A percentile compares a stretch with the other conserved stretches of the same genome.
Evolutionary conservation across 371 early-diverging fungal genomes (phyloP).

Genomic region (Lichtheimia ramosa): DNA sequence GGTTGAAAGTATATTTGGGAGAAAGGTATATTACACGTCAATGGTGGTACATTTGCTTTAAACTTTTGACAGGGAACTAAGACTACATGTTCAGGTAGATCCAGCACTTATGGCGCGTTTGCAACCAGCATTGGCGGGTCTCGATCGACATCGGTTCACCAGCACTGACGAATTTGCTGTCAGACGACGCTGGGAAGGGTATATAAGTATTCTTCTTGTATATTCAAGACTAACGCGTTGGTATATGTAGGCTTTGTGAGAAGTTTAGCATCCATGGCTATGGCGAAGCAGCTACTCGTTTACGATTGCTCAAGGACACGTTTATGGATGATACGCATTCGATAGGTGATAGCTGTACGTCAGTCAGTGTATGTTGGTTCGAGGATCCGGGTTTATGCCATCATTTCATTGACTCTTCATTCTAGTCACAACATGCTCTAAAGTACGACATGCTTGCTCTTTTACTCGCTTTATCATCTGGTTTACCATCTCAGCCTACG

Average conservation of each 20-base stretch:
- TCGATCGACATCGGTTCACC: not conserved
- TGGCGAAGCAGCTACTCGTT: slow-evolving; percentile 7
- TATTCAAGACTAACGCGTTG: not conserved
- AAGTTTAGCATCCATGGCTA: slow-evolving; percentile 18
- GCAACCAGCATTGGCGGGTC: not conserved
- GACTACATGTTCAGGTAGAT: not conserved
- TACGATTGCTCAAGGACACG: slow-evolving; percentile 1
- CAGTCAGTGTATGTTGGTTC: not conserved
- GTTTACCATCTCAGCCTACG: not conserved
- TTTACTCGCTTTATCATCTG: slow-evolving; percentile 14
- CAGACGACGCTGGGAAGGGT: slow-evolving; percentile 16
- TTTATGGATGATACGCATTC: slow-evolving; percentile 1
- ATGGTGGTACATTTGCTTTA: no score
- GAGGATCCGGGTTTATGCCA: not conserved
- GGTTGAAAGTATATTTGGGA: no score
- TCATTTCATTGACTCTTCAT: not conserved
- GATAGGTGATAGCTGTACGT: not conserved
- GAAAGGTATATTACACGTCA: no score
- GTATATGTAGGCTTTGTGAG: slow-evolving; percentile 10
- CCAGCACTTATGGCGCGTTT: not conserved
- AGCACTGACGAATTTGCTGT: slow-evolving; percentile 12
- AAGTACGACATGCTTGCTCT: slow-evolving; percentile 20
- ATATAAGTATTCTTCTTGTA: not conserved
- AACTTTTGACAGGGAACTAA: not conserved
- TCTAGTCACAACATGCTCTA: slow-evolving; percentile 8